Percentiles rank a stretch among this genome's conserved stretches.
Conservation (phyloP, 208 protist species). For the Acanthamoeba triangularis region DNA sequence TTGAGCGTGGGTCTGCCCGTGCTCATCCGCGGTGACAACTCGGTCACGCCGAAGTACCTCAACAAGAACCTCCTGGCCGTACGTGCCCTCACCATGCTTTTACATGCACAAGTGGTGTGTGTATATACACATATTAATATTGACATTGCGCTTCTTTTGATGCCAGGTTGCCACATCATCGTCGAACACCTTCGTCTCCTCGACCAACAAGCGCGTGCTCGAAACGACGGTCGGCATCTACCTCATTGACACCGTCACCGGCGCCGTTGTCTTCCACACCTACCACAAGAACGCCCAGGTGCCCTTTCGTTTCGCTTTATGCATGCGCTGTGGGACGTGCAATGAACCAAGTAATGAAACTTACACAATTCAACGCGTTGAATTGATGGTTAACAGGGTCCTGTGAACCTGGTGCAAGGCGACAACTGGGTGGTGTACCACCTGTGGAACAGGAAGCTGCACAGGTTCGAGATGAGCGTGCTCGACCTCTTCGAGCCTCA, state of each 20-base stretch:
- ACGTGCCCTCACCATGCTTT: background rate
- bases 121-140: no score
- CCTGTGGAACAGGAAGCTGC: conserved; percentile 50
- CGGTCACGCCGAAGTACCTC: conserved; percentile 33
- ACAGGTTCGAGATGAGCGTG: conserved; percentile 74
- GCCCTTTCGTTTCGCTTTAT: no score
- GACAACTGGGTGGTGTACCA: conserved; percentile 86
- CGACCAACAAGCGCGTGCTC: background rate
- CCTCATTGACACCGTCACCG: conserved; percentile 80
- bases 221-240: conserved; percentile 67
- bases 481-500: conserved; percentile 81
- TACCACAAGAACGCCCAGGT: conserved; percentile 43
- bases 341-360: no score
- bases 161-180: conserved; percentile 41
- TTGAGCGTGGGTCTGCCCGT: conserved; percentile 43
- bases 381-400: background rate
- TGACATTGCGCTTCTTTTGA: background rate
- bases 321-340: no score
- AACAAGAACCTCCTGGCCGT: conserved; percentile 57
- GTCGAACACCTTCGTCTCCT: conserved; percentile 2
- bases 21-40: conserved; percentile 39
- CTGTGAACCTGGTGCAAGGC: conserved; percentile 76
- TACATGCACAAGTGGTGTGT: no score
- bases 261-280: conserved; percentile 75
- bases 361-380: background rate